Conservation (phyloP, 176 grass and related monocot genomes). For the Hyparrhenia diplandra region DNA sequence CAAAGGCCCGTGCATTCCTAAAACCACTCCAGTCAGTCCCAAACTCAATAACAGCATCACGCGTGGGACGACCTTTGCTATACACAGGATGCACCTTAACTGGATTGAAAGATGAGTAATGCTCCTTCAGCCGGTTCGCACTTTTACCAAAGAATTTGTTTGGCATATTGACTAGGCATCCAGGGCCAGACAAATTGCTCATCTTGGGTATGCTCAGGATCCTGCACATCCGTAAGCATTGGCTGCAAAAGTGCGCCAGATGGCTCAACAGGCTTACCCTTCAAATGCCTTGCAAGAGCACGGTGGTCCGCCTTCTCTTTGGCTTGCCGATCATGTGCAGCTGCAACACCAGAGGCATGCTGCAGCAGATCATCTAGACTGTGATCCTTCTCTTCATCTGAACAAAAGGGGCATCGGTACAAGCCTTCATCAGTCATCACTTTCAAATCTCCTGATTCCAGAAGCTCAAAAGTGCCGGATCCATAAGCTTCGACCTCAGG, state of each 20-base stretch:
- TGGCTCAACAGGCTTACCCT: constrained; percentile 21
- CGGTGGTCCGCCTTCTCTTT: constrained; percentile 63
- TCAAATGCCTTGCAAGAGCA: constrained; percentile 63
- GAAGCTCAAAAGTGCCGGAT: constrained; percentile 15
- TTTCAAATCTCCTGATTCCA: constrained; percentile 48
- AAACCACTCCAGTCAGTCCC: constrained; percentile 51
- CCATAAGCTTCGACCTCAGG: constrained; percentile 59
- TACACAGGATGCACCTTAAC: constrained; percentile 51
- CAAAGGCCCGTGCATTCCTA: constrained; percentile 48
- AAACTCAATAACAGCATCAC: constrained; percentile 64
- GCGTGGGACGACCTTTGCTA: constrained; percentile 29
- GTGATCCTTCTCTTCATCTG: constrained; percentile 41
- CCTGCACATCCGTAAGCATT: constrained; percentile 5
- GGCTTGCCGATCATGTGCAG: constrained; percentile 31
- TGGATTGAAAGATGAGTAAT: constrained; percentile 40
- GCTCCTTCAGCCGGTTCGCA: constrained; percentile 63
- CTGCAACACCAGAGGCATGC: constrained; percentile 55
- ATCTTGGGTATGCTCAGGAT: constrained; percentile 27
- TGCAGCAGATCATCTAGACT: constrained; percentile 54
- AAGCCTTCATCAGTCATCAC: constrained; percentile 33
- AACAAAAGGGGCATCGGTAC: constrained; percentile 76
- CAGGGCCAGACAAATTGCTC: constrained; percentile 65
- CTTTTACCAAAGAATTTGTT: constrained; percentile 47
- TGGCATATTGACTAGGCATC: constrained; percentile 60
- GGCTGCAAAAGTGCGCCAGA: not conserved